Evolutionary conservation across 2,329 filamentous ascomycete genomes (phyloP), one percentile per base, ranked within the genome.

Genomic region (Zasmidium citrigriseum): DNA sequence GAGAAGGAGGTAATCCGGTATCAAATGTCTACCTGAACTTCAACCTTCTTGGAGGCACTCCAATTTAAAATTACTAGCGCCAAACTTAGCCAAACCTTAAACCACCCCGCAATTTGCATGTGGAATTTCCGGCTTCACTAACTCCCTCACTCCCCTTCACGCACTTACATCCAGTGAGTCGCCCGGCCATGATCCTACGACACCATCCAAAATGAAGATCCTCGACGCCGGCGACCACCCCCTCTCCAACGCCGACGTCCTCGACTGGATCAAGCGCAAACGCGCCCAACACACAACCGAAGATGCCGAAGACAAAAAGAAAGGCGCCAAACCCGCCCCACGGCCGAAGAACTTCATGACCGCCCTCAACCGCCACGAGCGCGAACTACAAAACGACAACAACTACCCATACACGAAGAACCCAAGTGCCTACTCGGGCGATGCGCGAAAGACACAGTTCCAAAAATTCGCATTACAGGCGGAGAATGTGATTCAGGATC

Each of bases 211-310:
- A 46, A 68, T 71, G 65, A 68, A 72, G 61, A 68, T 74, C 58
- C 66, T 73, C 59, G 71, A 74, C 53, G 70, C 72, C 2, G 72
- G 72, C 57, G 73, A 72, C 34, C 67, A 70, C 24, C 64, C 64
- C 41, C 62, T 75, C 50, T 70, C 71, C 48, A 73, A 75, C 60
- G 64, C 67, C 41, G 72, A 74, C 53, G 71, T 74, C 44, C 65
- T 73, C 22, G 64, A 69, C 52, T 74, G 68, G 66, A 62, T 73
- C 52, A 52, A 63, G 25, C 60, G 64, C 20, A 73, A 72, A 48
- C 67, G 68, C 47, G 58, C 57, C 4, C 71, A 72, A 52, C 68
- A 73, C 58, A 55, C 60, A n/a, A 49, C 47, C 23, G 72, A 73
- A 63, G 71, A 71, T 56, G 63, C 59, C 20, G 62, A 66, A 23